Conservation (phyloP, 2,329 filamentous ascomycete species). For the Podosphaera fusca region DNA sequence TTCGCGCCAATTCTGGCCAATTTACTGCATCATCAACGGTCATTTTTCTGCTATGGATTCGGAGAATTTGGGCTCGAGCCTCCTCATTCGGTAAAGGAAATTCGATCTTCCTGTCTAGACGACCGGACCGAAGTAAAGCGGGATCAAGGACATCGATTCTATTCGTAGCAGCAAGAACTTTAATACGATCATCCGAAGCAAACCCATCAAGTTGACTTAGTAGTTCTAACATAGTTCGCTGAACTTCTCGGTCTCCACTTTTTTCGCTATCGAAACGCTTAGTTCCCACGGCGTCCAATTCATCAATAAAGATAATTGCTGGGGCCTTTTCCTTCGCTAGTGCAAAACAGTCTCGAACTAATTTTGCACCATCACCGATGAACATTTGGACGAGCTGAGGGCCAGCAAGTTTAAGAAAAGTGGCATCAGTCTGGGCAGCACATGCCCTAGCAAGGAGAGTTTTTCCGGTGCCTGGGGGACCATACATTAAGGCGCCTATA, state of each 20-base stretch:
- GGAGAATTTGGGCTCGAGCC: constrained; percentile 84
- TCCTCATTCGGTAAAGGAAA: constrained; percentile 97
- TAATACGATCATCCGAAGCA: constrained; percentile 88
- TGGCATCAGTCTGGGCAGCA: constrained; percentile 92
- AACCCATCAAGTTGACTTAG: constrained; percentile 97
- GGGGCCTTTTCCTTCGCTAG: constrained; percentile 97
- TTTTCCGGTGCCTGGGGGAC: constrained; percentile 74
- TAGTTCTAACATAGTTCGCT: constrained; percentile 95
- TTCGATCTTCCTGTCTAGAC: constrained; percentile 91
- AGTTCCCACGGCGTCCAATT: constrained; percentile 91
- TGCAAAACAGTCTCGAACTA: constrained; percentile 92
- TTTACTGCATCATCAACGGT: constrained; percentile 81
- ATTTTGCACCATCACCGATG: constrained; percentile 92
- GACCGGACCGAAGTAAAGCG: constrained; percentile 71
- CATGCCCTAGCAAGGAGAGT: constrained; percentile 85
- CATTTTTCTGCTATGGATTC: constrained; percentile 98
- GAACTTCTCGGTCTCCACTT: constrained; percentile 90
- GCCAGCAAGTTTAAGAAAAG: constrained; percentile 92
- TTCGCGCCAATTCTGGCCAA: constrained; percentile 85
- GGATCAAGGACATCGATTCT: constrained; percentile 85
- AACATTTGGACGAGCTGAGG: constrained; percentile 99
- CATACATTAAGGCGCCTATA: constrained; percentile 90
- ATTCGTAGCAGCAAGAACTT: constrained; percentile 87
- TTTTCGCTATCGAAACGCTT: constrained; percentile 99
- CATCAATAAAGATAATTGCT: constrained; percentile 98